Conservation (phyloP, 495 filamentous ascomycete species). For the Penicillium simplicissimum region DNA sequence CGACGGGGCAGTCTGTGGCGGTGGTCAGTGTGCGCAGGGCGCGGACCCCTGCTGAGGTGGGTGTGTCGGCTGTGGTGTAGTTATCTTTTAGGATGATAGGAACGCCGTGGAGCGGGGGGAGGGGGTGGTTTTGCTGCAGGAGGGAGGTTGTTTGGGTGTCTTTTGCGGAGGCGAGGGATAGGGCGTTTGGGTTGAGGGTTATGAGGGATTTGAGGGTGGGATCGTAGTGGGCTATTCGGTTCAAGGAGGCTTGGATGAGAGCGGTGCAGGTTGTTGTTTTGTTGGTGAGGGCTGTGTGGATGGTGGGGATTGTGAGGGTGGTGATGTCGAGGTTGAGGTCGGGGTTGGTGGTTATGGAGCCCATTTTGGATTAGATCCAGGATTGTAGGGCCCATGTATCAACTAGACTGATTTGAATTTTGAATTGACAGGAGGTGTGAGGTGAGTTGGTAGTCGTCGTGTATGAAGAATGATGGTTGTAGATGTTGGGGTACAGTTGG, state of each 20-base stretch:
- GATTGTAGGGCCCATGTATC: neutral
- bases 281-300: conserved; percentile 54
- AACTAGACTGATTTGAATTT: neutral
- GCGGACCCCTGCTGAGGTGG: conserved; percentile 55
- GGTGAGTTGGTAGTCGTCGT: neutral
- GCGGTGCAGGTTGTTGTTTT: conserved; percentile 45
- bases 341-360: neutral
- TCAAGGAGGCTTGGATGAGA: conserved; percentile 55
- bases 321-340: conserved; percentile 40
- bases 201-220: conserved; percentile 58
- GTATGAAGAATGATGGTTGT: too few species aligned
- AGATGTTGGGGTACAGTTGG: neutral
- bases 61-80: conserved; percentile 52
- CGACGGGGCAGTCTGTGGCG: conserved; percentile 47
- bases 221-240: conserved; percentile 57
- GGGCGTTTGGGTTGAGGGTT: conserved; percentile 51
- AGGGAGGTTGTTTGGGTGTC: conserved; percentile 42
- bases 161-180: conserved; percentile 47
- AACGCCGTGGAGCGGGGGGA: conserved; percentile 45
- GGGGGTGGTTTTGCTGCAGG: conserved; percentile 4
- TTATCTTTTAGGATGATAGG: conserved; percentile 67
- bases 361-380: neutral
- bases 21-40: conserved; percentile 50
- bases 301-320: conserved; percentile 55
- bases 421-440: neutral